Percentiles rank a stretch among this genome's conserved stretches.
phyloP scores from a whole-genome alignment of 2,329 filamentous ascomycete species.

The Epicoccum sorghinum region DNA sequence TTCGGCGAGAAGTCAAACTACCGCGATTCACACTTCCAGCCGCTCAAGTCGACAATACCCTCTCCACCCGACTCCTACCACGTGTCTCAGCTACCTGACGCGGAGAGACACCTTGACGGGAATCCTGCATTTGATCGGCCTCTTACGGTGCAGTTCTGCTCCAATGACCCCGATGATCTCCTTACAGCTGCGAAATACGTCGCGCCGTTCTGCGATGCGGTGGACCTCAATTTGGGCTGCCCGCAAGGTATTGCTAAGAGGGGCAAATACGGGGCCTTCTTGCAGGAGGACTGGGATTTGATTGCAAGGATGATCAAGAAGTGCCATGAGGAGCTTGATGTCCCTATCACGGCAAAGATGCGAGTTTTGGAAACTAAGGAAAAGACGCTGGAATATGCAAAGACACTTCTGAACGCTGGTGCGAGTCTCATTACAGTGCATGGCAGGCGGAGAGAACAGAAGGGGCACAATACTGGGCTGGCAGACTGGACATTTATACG shows the following conservation, averaged over 20 bases:
- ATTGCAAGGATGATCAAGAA: conserved; percentile 82
- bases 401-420: conserved; percentile 83
- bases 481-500: conserved; percentile 90
- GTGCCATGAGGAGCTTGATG: conserved; percentile 75
- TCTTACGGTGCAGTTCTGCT: conserved; percentile 95
- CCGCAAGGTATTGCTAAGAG: conserved; percentile 92
- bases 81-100: conserved; percentile 35
- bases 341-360: conserved; percentile 96
- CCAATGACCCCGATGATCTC: conserved; percentile 81
- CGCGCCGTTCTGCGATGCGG: conserved; percentile 88
- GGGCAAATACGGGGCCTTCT: conserved; percentile 90
- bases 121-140: conserved; percentile 85
- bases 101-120: conserved; percentile 70
- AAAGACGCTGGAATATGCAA: conserved; percentile 85
- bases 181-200: conserved; percentile 79
- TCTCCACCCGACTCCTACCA: conserved; percentile 45
- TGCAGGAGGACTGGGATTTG: conserved; percentile 89
- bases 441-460: conserved; percentile 86
- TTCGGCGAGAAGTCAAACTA: conserved; percentile 80
- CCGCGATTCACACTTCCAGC: conserved; percentile 80
- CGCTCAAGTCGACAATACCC: conserved; percentile 53
- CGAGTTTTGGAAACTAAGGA: conserved; percentile 85
- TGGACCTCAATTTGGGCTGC: conserved; percentile 94
- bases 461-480: conserved; percentile 91
- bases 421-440: conserved; percentile 95